Percentiles rank a stretch among this genome's conserved stretches.
phyloP scores from a whole-genome alignment of 129 eudicot genomes.

The Deinandra increscens region DNA sequence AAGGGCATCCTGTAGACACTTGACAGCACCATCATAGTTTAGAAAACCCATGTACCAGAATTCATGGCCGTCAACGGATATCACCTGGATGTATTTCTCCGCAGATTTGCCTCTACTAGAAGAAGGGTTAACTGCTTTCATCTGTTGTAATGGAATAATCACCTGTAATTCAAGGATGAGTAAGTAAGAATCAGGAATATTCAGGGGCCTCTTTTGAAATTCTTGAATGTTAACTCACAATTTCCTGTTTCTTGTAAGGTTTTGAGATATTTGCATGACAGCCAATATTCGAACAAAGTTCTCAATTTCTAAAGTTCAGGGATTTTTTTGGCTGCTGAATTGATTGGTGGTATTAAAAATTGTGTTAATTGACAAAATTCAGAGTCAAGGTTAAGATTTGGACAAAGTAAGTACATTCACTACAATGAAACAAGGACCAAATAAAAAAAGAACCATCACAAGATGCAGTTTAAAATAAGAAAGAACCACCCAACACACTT shows the following conservation, averaged over 20 bases:
- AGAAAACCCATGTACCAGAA: slow-evolving; percentile 94
- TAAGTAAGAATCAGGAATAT: neutral
- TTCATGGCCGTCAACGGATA: slow-evolving; percentile 79
- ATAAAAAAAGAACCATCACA: too few species aligned
- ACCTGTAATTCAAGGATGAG: slow-evolving; percentile 39
- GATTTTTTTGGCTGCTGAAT: neutral
- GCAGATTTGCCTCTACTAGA: slow-evolving; percentile 58
- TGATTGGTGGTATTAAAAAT: neutral
- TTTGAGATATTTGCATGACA: neutral
- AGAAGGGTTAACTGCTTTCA: slow-evolving; percentile 73
- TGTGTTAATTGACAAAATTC: neutral
- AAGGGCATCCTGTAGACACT: slow-evolving; percentile 55
- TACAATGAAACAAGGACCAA: too few species aligned
- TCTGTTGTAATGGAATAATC: slow-evolving; percentile 76
- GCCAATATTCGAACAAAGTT: neutral
- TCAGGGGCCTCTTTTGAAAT: neutral
- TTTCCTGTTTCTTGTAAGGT: neutral
- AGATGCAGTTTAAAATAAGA: too few species aligned
- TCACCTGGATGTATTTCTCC: slow-evolving; percentile 81
- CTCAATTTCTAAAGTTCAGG: neutral
- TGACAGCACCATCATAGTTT: slow-evolving; percentile 65
- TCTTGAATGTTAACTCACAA: neutral
- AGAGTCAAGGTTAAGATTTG: too few species aligned
- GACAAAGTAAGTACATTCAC: too few species aligned
- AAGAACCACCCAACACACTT: too few species aligned